phyloP scores from a whole-genome alignment of 2,329 filamentous ascomycete genomes.

The Ceratocystiopsis sp. region DNA sequence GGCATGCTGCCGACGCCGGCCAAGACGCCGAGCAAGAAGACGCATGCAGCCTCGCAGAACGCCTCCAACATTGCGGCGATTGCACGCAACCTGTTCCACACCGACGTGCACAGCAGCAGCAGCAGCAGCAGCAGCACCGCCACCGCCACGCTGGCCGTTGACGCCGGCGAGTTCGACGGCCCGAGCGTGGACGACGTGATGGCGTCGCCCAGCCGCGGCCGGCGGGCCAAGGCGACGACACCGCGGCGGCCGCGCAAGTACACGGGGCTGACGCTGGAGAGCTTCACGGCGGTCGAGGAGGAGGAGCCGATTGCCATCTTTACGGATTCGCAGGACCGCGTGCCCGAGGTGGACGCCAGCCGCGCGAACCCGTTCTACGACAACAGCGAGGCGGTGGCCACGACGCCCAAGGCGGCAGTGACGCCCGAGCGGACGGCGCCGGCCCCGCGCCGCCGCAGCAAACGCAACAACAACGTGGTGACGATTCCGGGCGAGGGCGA shows the following conservation, averaged over 20 bases:
- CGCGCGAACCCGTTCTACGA: slow-evolving; percentile 58
- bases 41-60: slow-evolving; percentile 28
- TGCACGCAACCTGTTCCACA: slow-evolving; percentile 45
- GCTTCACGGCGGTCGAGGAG: slow-evolving; percentile 36
- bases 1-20: slow-evolving; percentile 50
- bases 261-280: slow-evolving; percentile 35
- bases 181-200: slow-evolving; percentile 32
- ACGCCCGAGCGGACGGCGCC: slow-evolving; percentile 16
- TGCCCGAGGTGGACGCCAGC: slow-evolving; percentile 50
- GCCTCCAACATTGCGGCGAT: slow-evolving; percentile 34
- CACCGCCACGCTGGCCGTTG: no score
- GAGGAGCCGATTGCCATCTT: slow-evolving; percentile 52
- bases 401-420: slow-evolving; percentile 3
- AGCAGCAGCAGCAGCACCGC: no score
- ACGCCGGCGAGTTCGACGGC: no score
- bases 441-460: slow-evolving; percentile 29
- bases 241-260: slow-evolving; percentile 34
- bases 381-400: slow-evolving; percentile 15
- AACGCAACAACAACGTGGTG: slow-evolving; percentile 35
- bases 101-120: slow-evolving; percentile 15
- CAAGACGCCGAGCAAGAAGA: slow-evolving; percentile 56
- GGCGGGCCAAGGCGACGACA: slow-evolving; percentile 20
- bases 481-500: slow-evolving; percentile 38
- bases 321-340: slow-evolving; percentile 62
- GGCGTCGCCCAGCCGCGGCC: slow-evolving; percentile 31